Evolutionary conservation across 345 rosid genomes (phyloP).

Genomic region (Ceriops zippeliana): DNA sequence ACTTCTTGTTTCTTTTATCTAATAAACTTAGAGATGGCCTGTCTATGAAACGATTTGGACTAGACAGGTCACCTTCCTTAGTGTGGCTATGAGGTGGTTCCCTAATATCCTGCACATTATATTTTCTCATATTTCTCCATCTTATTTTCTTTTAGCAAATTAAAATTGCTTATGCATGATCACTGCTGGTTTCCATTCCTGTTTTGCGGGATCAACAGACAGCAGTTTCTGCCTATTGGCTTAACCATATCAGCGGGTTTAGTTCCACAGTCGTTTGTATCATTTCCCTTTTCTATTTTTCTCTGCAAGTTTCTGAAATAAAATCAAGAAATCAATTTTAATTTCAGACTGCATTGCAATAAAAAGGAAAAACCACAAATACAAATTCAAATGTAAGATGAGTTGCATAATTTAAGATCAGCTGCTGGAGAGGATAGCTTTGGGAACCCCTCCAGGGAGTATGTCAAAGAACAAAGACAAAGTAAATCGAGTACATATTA

Average conservation of each 20-base stretch:
- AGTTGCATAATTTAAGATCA: no score
- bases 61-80: constrained; percentile 12
- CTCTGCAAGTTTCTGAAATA: not conserved
- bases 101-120: not conserved
- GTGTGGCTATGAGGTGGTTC: constrained; percentile 19
- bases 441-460: no score
- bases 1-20: constrained; percentile 9
- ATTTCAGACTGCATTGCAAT: not conserved
- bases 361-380: no score
- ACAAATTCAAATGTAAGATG: no score
- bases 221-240: constrained; percentile 6
- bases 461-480: no score
- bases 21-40: constrained; percentile 10
- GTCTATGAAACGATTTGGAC: constrained; percentile 9
- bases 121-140: constrained; percentile 3
- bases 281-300: not conserved
- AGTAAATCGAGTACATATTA: no score
- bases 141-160: constrained; percentile 1
- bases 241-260: constrained; percentile 1
- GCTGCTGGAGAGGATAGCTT: no score
- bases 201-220: constrained; percentile 8
- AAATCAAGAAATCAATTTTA: not conserved
- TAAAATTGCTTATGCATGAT: constrained; percentile 5
- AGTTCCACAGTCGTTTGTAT: not conserved
- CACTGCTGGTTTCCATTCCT: constrained; percentile 19